Evolutionary conservation across 1,139 yeast genomes (phyloP), one percentile per base, ranked within the genome.

Genomic region (Kodamaea alishanica): DNA sequence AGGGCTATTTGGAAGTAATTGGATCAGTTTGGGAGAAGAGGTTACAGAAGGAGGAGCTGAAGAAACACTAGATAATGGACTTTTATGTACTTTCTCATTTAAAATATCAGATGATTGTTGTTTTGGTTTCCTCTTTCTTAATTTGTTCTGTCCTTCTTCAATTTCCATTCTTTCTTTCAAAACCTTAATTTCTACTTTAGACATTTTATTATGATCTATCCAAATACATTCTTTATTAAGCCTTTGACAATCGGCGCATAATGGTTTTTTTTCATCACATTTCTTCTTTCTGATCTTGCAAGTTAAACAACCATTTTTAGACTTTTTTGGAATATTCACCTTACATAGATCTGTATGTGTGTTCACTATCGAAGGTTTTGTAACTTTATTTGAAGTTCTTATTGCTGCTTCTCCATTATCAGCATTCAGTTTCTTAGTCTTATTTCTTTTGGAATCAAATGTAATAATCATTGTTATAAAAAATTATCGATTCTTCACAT

Each of bases 261-360:
- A 52, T 2, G 92, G 92, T 41, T 68, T 69, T 1, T 56, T 56
- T 54, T 84, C 92, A 51, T 83, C 79, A 51, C 92, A 84, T 48
- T 86, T 77, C 58, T 84, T 84, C 67, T 84, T 84, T 30, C 92
- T 62, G 34, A 74, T 70, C 43, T 87, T 77, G 51, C 92, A 84
- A 0, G 89, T 81, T 33, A 81, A 60, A 55, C 92, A 84, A 0
- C 92, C 92, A 47, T 67, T 68, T 47, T 70, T 67, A 2, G 82
- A 73, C 39, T 80, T 54, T 28, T 36, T 39, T 4, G 42, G 39
- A 15, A 30, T 26, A 6, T 27, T 26, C 5, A 31, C 28, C 9
- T 34, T 24, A 20, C 38, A 39, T 22, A 39, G 20, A 22, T 39
- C 42, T 4, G 41, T 29, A 31, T 34, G 35, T 5, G 35, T 34